Evolutionary conservation across 352 stramenopile genomes (phyloP).

Genomic region (Hyaloperonospora brassicae): DNA sequence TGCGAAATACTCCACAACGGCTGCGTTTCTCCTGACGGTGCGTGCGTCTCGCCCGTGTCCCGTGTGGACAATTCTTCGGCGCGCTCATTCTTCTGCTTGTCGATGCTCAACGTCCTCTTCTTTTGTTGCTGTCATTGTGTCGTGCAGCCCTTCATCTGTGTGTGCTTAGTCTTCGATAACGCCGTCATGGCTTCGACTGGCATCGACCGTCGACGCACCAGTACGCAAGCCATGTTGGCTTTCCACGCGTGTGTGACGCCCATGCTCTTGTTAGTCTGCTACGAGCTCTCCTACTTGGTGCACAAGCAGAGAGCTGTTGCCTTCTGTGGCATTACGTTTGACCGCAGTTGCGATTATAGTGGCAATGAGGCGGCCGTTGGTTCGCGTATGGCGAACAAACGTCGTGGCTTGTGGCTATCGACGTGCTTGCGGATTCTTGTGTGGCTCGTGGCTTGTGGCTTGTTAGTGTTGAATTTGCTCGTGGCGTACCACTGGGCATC

Average conservation of each 20-base stretch:
- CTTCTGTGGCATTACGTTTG: conserved; percentile 87
- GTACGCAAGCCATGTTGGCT: conserved; percentile 65
- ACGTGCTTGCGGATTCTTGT: conserved; percentile 58
- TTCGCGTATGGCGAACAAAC: conserved; percentile 15
- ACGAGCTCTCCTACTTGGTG: conserved; percentile 85
- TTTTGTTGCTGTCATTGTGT: background rate
- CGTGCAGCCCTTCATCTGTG: conserved; percentile 66
- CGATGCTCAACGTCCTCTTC: conserved; percentile 3
- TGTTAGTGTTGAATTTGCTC: conserved; percentile 67
- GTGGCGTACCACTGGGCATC: conserved; percentile 56
- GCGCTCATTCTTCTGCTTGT: background rate
- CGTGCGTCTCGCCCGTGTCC: too few species aligned
- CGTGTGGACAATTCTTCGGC: too few species aligned
- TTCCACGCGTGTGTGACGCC: conserved; percentile 80
- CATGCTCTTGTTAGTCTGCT: conserved; percentile 81
- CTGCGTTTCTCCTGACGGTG: conserved; percentile 73
- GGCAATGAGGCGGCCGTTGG: conserved; percentile 15
- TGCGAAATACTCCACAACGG: conserved; percentile 61
- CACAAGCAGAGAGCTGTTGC: conserved; percentile 88
- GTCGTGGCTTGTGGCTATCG: conserved; percentile 30
- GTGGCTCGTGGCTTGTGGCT: conserved; percentile 49
- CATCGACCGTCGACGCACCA: conserved; percentile 43
- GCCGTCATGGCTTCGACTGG: conserved; percentile 70
- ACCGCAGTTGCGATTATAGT: conserved; percentile 40
- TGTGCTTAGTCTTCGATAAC: conserved; percentile 76